Conservation (phyloP, 495 filamentous ascomycete genomes). For the Talaromyces liani region DNA sequence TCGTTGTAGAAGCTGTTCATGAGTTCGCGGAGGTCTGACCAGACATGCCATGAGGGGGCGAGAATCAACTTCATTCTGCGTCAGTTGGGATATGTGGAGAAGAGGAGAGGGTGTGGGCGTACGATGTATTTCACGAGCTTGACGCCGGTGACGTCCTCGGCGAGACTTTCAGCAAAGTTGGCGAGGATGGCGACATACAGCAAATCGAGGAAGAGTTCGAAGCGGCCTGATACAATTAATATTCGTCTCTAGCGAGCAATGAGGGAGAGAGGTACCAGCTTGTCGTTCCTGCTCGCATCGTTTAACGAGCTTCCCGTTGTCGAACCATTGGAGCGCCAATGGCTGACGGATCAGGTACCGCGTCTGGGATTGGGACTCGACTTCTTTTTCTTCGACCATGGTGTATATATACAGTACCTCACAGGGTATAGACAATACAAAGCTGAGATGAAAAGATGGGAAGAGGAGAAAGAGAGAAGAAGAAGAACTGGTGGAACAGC, state of each 20-base stretch:
- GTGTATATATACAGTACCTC: background rate
- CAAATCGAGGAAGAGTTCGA: constrained; percentile 44
- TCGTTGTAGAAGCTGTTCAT: constrained; percentile 46
- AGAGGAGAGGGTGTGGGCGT: constrained; percentile 1
- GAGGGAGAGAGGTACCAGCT: constrained; percentile 15
- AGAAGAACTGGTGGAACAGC: background rate
- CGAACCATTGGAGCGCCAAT: constrained; percentile 34
- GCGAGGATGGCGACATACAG: constrained; percentile 39
- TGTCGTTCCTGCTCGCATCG: constrained; percentile 28
- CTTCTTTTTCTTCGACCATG: constrained; percentile 3
- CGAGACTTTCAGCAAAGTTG: constrained; percentile 36
- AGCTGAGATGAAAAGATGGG: no score
- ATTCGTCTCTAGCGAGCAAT: background rate
- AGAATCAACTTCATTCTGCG: constrained; percentile 24
- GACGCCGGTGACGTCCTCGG: constrained; percentile 35
- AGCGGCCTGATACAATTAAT: constrained; percentile 22
- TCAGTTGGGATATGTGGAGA: background rate
- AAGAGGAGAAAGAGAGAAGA: background rate
- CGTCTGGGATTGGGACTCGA: constrained; percentile 14
- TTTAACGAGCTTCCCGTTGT: constrained; percentile 25
- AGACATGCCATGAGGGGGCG: constrained; percentile 40
- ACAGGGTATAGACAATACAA: background rate
- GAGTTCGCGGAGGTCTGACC: constrained; percentile 38
- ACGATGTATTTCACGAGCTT: constrained; percentile 40
- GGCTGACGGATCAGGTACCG: constrained; percentile 30